These are phyloP conservation scores for Saposhnikovia divaricata DNA, from an alignment of 129 eudicot genomes.

Conservation along the genomic window DNA sequence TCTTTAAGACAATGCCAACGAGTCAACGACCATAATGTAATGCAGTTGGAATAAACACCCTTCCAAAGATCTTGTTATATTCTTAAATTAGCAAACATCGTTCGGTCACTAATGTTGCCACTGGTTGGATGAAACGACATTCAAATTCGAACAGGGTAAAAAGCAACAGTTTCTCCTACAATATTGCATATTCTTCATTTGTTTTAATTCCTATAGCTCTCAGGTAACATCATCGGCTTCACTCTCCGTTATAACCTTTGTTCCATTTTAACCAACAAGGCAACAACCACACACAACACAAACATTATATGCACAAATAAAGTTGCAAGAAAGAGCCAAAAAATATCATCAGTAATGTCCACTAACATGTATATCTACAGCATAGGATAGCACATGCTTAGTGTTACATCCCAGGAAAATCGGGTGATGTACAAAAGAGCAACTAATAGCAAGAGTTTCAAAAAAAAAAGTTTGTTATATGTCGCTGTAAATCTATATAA, in stretches of 20 bases:
- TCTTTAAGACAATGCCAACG: too few species aligned
- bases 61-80: too few species aligned
- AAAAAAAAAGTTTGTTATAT: neutral
- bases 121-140: too few species aligned
- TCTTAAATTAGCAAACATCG: too few species aligned
- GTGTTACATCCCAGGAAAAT: neutral
- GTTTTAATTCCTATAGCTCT: neutral
- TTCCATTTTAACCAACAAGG: neutral
- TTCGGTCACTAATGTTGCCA: too few species aligned
- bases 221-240: neutral
- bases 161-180: neutral
- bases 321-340: neutral
- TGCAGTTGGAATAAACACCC: too few species aligned
- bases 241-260: neutral
- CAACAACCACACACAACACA: neutral
- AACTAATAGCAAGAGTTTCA: neutral
- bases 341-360: neutral
- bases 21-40: too few species aligned
- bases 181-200: neutral
- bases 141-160: too few species aligned
- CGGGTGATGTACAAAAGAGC: neutral
- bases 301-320: neutral
- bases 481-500: constrained; percentile 7
- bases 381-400: neutral
- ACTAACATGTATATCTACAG: neutral